Evolutionary conservation across 2,329 filamentous ascomycete species (phyloP).

Genomic region (Fusarium napiforme): DNA sequence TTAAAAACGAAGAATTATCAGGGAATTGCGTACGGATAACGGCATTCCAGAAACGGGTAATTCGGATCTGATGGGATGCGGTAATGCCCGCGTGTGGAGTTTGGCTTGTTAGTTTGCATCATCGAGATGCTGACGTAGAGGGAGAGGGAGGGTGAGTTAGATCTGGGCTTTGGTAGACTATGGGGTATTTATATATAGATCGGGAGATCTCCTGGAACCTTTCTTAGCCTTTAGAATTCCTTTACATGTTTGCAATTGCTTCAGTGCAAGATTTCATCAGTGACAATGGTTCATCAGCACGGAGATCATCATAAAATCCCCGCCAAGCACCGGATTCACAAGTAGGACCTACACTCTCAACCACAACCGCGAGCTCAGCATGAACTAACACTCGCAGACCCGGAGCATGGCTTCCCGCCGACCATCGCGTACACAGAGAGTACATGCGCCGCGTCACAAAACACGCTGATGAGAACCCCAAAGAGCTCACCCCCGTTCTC

Average conservation of each 20-base stretch:
- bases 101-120: conserved; percentile 29
- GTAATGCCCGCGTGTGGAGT: conserved; percentile 13
- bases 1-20: background rate
- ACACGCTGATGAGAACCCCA: conserved; percentile 62
- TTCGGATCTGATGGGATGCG: conserved; percentile 10
- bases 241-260: background rate
- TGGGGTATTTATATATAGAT: conserved; percentile 8
- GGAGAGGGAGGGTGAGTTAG: background rate
- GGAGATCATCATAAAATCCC: conserved; percentile 64
- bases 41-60: conserved; percentile 22
- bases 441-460: conserved; percentile 69
- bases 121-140: conserved; percentile 40
- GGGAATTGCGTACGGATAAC: conserved; percentile 11
- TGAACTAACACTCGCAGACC: conserved; percentile 49
- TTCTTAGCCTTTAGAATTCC: background rate
- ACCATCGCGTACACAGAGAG: conserved; percentile 69
- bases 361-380: background rate
- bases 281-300: conserved; percentile 62
- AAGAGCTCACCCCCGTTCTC: conserved; percentile 68
- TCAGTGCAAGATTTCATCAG: background rate
- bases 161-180: background rate
- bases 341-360: conserved; percentile 49
- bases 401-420: conserved; percentile 71
- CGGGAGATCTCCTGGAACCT: background rate
- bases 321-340: conserved; percentile 56